Percentiles rank a stretch among this genome's conserved stretches.
Evolutionary conservation across 345 rosid species (phyloP).

Genomic region (Noccaea bulbosa): DNA sequence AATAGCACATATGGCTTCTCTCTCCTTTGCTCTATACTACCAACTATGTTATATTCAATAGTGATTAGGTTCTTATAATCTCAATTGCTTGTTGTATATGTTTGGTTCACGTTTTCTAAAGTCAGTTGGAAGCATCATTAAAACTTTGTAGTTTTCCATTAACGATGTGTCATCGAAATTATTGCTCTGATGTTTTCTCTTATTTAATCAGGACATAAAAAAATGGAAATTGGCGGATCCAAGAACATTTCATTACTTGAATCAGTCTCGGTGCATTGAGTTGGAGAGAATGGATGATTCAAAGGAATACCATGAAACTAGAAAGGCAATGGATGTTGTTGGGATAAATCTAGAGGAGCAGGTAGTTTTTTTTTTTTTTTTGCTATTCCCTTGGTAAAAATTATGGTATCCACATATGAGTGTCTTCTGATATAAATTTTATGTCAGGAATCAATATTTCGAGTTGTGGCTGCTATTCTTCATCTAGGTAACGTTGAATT

Average conservation of each 20-base stretch:
- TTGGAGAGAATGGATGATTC: constrained; percentile 86
- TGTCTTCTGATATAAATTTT: constrained; percentile 21
- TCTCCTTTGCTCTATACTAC: background rate
- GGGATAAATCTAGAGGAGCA: constrained; percentile 89
- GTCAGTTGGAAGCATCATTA: constrained; percentile 3
- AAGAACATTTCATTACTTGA: constrained; percentile 85
- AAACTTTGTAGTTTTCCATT: constrained; percentile 29
- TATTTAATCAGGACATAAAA: constrained; percentile 62
- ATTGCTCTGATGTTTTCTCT: constrained; percentile 3
- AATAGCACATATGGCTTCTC: too few species aligned
- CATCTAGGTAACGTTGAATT: constrained; percentile 96
- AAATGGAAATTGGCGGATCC: constrained; percentile 80
- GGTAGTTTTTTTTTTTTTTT: constrained; percentile 48
- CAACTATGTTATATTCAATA: constrained; percentile 24
- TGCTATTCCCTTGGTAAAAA: constrained; percentile 4
- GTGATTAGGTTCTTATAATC: background rate
- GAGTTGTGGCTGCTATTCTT: constrained; percentile 91
- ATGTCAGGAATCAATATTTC: constrained; percentile 83
- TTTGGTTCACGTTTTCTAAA: constrained; percentile 21
- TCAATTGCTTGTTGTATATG: constrained; percentile 15
- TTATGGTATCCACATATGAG: constrained; percentile 10
- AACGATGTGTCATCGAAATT: background rate
- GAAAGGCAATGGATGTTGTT: constrained; percentile 94
- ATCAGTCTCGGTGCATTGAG: constrained; percentile 85
- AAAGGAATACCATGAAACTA: constrained; percentile 79